Evolutionary conservation across 768 basidiomycete genomes (phyloP).

Genomic region (Boletus sensibilis): DNA sequence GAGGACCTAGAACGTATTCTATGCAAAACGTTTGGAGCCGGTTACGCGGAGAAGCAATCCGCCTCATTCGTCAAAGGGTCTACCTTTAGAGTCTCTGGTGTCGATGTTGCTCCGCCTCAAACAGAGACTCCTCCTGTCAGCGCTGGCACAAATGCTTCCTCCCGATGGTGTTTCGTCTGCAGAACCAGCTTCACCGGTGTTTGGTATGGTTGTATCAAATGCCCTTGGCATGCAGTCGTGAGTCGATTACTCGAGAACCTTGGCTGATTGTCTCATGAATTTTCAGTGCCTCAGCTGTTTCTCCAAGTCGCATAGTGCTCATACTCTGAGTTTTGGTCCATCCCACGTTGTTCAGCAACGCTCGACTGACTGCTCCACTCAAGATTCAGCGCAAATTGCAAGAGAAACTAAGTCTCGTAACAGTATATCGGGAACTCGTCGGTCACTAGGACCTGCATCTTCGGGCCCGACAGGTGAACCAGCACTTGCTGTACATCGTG

Average conservation of each 20-base stretch:
- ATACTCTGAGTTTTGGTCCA: constrained; percentile 34
- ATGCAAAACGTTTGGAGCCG: constrained; percentile 34
- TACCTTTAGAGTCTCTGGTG: neutral
- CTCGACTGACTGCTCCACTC: neutral
- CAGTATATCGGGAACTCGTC: neutral
- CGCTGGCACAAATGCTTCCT: neutral
- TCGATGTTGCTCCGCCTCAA: neutral
- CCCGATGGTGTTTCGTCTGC: constrained; percentile 33
- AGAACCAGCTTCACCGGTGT: constrained; percentile 22
- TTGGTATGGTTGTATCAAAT: constrained; percentile 35
- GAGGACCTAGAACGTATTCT: constrained; percentile 50
- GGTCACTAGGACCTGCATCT: neutral
- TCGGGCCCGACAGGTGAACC: neutral
- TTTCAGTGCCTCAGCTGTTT: constrained; percentile 30
- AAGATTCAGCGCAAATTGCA: neutral
- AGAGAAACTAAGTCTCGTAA: neutral
- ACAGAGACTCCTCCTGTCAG: neutral
- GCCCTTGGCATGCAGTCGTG: constrained; percentile 32
- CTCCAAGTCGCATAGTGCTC: constrained; percentile 25
- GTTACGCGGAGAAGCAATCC: neutral
- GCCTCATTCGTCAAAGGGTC: neutral
- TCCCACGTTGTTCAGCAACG: constrained; percentile 28
- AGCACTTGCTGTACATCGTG: constrained; percentile 43
- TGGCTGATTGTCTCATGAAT: constrained; percentile 7
- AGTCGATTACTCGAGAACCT: constrained; percentile 7